These are phyloP conservation scores for Aspergillus sp. DNA, from an alignment of 2,329 filamentous ascomycete species.

Conservation along the genomic window DNA sequence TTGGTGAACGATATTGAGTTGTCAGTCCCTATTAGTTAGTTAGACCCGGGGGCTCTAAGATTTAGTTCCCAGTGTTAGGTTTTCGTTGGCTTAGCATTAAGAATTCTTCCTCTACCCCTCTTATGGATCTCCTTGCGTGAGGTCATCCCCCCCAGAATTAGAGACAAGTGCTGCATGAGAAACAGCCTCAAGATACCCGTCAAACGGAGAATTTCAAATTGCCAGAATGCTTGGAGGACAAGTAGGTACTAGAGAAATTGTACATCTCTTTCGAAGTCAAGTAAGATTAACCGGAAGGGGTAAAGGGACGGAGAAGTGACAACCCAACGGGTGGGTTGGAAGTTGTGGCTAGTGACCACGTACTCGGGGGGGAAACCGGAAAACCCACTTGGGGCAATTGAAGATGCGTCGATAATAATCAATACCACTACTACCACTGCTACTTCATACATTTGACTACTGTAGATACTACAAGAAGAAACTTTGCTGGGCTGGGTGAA, in stretches of 20 bases:
- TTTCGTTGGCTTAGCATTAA: background rate
- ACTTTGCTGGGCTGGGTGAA: background rate
- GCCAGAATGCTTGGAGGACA: no score
- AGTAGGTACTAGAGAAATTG: no score
- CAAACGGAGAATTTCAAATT: background rate
- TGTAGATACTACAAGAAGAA: background rate
- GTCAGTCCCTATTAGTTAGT: constrained; percentile 4
- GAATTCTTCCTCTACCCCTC: constrained; percentile 11
- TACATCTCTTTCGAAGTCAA: background rate
- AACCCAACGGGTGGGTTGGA: constrained; percentile 8
- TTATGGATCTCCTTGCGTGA: constrained; percentile 11
- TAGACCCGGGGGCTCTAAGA: constrained; percentile 7
- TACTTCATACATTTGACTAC: no score
- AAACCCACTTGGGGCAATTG: constrained; percentile 1
- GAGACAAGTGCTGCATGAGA: background rate
- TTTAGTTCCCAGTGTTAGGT: background rate
- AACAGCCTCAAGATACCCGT: background rate
- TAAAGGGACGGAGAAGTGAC: background rate
- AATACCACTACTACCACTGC: no score
- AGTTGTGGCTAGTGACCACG: constrained; percentile 20
- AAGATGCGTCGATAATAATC: background rate
- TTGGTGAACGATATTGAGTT: background rate
- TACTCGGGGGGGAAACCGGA: background rate
- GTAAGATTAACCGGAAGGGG: background rate
- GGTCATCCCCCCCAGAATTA: background rate